A percentile compares a stretch with the other conserved stretches of the same genome.
phyloP scores from a whole-genome alignment of 352 stramenopile genomes.

The Phytophthora brassicae region DNA sequence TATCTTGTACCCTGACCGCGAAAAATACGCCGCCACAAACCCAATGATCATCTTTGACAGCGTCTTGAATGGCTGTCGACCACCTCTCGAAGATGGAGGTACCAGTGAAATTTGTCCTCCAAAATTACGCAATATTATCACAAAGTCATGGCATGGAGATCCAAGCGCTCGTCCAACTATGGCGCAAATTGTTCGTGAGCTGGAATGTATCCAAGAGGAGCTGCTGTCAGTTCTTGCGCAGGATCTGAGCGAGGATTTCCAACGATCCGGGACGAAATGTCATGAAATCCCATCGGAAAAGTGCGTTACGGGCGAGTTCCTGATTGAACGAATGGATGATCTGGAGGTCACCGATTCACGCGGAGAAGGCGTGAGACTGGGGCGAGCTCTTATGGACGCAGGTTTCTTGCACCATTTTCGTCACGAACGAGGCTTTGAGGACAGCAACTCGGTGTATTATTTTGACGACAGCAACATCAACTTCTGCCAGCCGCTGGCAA shows the following conservation, averaged over 20 bases:
- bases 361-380: slow-evolving; percentile 45
- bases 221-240: slow-evolving; percentile 43
- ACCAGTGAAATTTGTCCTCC: slow-evolving; percentile 25
- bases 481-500: slow-evolving; percentile 43
- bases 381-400: slow-evolving; percentile 62
- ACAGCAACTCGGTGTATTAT: slow-evolving; percentile 41
- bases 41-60: slow-evolving; percentile 56
- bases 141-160: slow-evolving; percentile 54
- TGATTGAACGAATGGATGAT: slow-evolving; percentile 43
- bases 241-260: slow-evolving; percentile 48
- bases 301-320: slow-evolving; percentile 34
- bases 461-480: slow-evolving; percentile 54
- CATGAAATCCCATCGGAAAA: slow-evolving; percentile 19
- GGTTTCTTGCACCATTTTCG: slow-evolving; percentile 55
- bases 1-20: slow-evolving; percentile 50
- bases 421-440: slow-evolving; percentile 43
- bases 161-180: slow-evolving; percentile 49
- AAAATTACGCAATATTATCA: slow-evolving; percentile 61
- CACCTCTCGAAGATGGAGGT: slow-evolving; percentile 35
- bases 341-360: slow-evolving; percentile 23
- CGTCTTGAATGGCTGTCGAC: slow-evolving; percentile 48
- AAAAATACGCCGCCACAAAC: slow-evolving; percentile 48
- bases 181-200: slow-evolving; percentile 39
- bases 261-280: slow-evolving; percentile 18
- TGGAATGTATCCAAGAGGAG: slow-evolving; percentile 73